Percentiles rank a stretch among this genome's conserved stretches.
phyloP scores from a whole-genome alignment of 371 early-diverging fungal genomes.

The Mortierella sp. region DNA sequence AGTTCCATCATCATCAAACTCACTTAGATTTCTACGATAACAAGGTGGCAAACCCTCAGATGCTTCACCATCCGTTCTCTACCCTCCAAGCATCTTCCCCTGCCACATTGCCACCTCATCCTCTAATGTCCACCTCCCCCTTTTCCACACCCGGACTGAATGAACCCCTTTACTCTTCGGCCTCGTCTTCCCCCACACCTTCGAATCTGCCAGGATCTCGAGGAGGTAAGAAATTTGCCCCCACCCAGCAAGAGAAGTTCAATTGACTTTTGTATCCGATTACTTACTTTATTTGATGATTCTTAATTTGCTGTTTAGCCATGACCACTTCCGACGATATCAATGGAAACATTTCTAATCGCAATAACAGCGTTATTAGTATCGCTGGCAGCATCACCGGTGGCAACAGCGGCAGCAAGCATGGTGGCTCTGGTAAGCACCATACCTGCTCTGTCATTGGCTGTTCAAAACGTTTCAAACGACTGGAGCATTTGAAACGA shows the following conservation, averaged over 20 bases:
- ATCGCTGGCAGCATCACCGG: background rate
- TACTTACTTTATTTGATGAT: background rate
- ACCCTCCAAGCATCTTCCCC: conserved; percentile 9
- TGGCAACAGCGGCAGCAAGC: conserved; percentile 34
- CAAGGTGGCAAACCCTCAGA: conserved; percentile 22
- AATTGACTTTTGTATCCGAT: conserved; percentile 3
- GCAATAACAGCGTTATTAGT: background rate
- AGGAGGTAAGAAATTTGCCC: conserved; percentile 10
- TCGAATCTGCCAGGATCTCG: conserved; percentile 30
- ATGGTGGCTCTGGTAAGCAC: conserved; percentile 59
- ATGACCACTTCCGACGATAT: conserved; percentile 7
- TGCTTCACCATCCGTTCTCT: conserved; percentile 27
- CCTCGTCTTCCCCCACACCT: conserved; percentile 15
- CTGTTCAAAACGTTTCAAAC: conserved; percentile 80
- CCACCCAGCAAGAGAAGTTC: background rate
- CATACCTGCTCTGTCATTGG: conserved; percentile 64
- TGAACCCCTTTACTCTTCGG: conserved; percentile 36
- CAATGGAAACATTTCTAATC: conserved; percentile 2
- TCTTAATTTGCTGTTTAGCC: background rate
- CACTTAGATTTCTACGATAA: conserved; percentile 22
- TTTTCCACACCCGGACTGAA: conserved; percentile 36
- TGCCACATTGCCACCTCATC: conserved; percentile 33
- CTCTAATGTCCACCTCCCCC: conserved; percentile 38
- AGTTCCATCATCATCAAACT: conserved; percentile 15
- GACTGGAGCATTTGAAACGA: conserved; percentile 84